Evolutionary conservation across 306 rosid genomes (phyloP).

Genomic region (Gillenia trifoliata): DNA sequence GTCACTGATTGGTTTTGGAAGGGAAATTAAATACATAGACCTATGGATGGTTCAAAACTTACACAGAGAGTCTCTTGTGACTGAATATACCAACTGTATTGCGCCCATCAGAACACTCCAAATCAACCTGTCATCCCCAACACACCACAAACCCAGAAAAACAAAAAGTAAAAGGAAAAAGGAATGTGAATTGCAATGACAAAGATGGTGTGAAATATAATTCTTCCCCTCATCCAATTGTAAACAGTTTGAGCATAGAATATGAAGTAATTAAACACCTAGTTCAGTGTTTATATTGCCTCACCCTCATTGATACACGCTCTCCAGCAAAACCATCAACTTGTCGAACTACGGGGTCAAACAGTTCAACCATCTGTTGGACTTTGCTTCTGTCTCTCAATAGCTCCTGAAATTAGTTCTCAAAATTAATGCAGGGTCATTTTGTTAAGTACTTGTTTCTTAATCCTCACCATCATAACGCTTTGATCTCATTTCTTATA

Average conservation of each 20-base stretch:
- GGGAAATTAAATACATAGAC: neutral
- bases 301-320: constrained; percentile 90
- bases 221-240: neutral
- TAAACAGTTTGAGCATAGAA: neutral
- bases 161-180: neutral
- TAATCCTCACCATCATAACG: neutral
- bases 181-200: neutral
- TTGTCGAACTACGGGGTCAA: constrained; percentile 83
- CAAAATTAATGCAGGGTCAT: neutral
- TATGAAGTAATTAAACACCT: neutral
- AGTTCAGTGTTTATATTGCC: constrained; percentile 8
- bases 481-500: neutral
- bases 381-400: constrained; percentile 76
- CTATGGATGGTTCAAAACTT: constrained; percentile 17
- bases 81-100: constrained; percentile 68
- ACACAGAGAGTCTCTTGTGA: constrained; percentile 72
- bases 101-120: constrained; percentile 82
- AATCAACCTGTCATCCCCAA: constrained; percentile 56
- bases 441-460: neutral
- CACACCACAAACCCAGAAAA: neutral
- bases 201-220: neutral
- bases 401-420: constrained; percentile 49
- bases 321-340: constrained; percentile 80
- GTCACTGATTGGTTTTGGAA: neutral
- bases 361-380: constrained; percentile 57